Evolutionary conservation across 441 rosid species (phyloP), one percentile per base, ranked within the genome.

Genomic region (Erysimum pusillum): DNA sequence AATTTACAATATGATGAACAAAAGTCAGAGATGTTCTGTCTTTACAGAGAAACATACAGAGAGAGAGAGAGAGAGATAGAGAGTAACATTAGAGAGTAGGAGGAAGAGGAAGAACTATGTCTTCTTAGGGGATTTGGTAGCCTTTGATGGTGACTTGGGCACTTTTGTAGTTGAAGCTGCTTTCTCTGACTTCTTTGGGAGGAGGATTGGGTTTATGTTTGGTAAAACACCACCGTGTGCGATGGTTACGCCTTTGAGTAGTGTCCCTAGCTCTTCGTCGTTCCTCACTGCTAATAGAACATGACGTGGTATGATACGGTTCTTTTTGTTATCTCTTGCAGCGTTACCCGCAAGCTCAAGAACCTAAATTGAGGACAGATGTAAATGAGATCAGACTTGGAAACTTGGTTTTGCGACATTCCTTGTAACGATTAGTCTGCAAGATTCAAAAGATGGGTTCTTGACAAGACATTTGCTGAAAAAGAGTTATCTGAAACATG

Each of bases 271-370:
- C 76, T 88, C 89, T 7, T 86, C 91, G 20, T 88, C 91, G 62
- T 88, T 88, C 75, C 89, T 86, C 59, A 88, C 84, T 0, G 91
- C 91, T 31, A 88, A 57, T 7, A 84, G 71, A 12, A 88, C 71
- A 46, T 88, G 88, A 17, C 89, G 83, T 11, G 88, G 89, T 59
- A 82, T 82, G 76, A 88, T 88, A 31, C 89, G 80, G 67, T 54
- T 88, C 79, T 88, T 88, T 83, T 88, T 88, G 87, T 86, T 88
- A 44, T 86, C 91, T 31, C 87, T 85, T 7, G 86, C 89, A 2
- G 91, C 91, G 32, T 87, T 87, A 9, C 89, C 91, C 0, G 88
- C 91, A 57, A 88, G 77, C 76, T 88, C 88, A 54, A 86, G 80
- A 42, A 86, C 89, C 87, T 86, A 54, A 44, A 64, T 18, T 5